phyloP scores from a whole-genome alignment of 306 rosid species.

The Corylus heterophylla region DNA sequence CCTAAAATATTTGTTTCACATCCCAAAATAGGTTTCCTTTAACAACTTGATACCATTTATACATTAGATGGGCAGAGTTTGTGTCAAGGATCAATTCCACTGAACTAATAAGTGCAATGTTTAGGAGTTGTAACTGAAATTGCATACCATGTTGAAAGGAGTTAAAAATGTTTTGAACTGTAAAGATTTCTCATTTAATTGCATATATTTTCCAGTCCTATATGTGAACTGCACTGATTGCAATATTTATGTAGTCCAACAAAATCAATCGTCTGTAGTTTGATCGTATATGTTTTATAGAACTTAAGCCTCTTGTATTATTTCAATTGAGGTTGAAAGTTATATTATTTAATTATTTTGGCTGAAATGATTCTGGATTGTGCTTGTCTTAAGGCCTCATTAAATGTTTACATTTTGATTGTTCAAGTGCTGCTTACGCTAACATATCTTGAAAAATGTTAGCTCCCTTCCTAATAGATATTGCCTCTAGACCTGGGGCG shows the following conservation, averaged over 20 bases:
- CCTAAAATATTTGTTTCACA: background rate
- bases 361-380: background rate
- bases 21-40: slow-evolving; percentile 11
- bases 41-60: background rate
- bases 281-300: background rate
- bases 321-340: background rate
- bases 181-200: background rate
- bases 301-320: background rate
- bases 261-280: background rate
- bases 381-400: background rate
- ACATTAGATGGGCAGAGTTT: background rate
- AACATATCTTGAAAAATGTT: background rate
- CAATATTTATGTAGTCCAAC: background rate
- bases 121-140: background rate
- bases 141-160: background rate
- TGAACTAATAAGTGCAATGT: background rate
- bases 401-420: background rate
- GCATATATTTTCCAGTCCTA: background rate
- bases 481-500: background rate
- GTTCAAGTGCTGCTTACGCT: background rate
- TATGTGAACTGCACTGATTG: background rate
- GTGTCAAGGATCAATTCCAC: background rate
- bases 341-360: background rate
- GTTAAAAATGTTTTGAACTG: background rate
- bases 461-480: background rate